phyloP scores from a whole-genome alignment of 352 stramenopile genomes.

The Phytophthora vignae region DNA sequence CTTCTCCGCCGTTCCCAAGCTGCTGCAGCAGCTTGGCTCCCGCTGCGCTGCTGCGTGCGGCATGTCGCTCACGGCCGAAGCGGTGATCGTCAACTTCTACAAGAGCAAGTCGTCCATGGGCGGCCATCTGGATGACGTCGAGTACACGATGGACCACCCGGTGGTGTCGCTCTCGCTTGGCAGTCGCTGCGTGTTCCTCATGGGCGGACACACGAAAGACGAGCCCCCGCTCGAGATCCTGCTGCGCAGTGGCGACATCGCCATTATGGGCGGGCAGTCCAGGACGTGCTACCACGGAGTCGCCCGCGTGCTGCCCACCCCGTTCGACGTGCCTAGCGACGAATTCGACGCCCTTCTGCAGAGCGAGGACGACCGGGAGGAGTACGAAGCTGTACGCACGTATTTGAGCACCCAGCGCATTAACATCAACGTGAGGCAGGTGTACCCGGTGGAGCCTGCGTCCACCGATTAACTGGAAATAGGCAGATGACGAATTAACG shows the following conservation, averaged over 20 bases:
- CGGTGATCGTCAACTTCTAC: slow-evolving; percentile 89
- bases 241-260: slow-evolving; percentile 76
- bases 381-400: slow-evolving; percentile 49
- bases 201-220: slow-evolving; percentile 71
- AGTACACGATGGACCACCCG: slow-evolving; percentile 84
- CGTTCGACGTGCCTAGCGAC: slow-evolving; percentile 40
- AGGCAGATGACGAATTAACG: background rate
- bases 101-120: slow-evolving; percentile 82
- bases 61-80: slow-evolving; percentile 63
- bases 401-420: slow-evolving; percentile 74
- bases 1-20: slow-evolving; percentile 59
- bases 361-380: slow-evolving; percentile 27
- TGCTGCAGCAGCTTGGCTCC: slow-evolving; percentile 52
- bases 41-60: slow-evolving; percentile 60
- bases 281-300: slow-evolving; percentile 80
- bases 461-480: slow-evolving; percentile 11
- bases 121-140: slow-evolving; percentile 85
- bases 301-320: slow-evolving; percentile 61
- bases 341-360: slow-evolving; percentile 36
- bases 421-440: slow-evolving; percentile 86
- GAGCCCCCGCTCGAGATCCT: slow-evolving; percentile 66
- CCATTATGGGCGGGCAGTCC: slow-evolving; percentile 66
- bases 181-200: slow-evolving; percentile 78
- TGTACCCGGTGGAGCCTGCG: slow-evolving; percentile 49
- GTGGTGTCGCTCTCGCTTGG: slow-evolving; percentile 84